Conservation (phyloP, 2,329 filamentous ascomycete genomes). For the Claviceps maximensis region DNA sequence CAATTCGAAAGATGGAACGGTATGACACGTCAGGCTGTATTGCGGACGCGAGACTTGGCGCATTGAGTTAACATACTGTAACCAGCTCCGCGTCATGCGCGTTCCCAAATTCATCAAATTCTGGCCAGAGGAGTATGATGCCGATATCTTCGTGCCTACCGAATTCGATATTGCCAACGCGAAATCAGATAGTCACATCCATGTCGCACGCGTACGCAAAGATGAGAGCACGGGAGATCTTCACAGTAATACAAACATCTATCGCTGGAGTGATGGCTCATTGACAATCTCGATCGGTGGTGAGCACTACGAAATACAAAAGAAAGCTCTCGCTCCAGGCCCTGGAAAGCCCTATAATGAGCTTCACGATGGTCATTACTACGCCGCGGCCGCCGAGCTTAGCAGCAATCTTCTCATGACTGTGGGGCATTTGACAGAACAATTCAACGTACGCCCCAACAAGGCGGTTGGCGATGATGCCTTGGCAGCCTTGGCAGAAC, state of each 20-base stretch:
- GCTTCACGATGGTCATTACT: conserved; percentile 60
- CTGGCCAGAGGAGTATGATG: conserved; percentile 52
- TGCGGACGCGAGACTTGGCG: background rate
- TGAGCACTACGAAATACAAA: conserved; percentile 62
- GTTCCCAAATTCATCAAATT: conserved; percentile 62
- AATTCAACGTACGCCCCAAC: conserved; percentile 55
- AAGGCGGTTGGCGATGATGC: conserved; percentile 58
- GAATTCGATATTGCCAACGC: conserved; percentile 41
- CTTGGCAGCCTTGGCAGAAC: conserved; percentile 52
- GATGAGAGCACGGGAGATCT: conserved; percentile 52
- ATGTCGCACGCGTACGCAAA: conserved; percentile 56
- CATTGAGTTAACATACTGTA: background rate
- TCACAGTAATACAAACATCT: conserved; percentile 61
- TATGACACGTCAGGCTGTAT: conserved; percentile 25
- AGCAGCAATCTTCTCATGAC: conserved; percentile 55
- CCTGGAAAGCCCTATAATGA: conserved; percentile 48
- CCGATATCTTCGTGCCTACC: conserved; percentile 50
- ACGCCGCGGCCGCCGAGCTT: conserved; percentile 59
- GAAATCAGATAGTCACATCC: conserved; percentile 42
- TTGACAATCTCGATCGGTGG: conserved; percentile 62
- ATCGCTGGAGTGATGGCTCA: conserved; percentile 70
- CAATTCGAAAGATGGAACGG: conserved; percentile 56
- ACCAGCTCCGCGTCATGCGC: conserved; percentile 54
- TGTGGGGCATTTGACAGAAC: conserved; percentile 63
- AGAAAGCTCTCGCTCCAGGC: conserved; percentile 54